phyloP scores from a whole-genome alignment of 2,329 filamentous ascomycete genomes.

The Aspergillus uvarum region DNA sequence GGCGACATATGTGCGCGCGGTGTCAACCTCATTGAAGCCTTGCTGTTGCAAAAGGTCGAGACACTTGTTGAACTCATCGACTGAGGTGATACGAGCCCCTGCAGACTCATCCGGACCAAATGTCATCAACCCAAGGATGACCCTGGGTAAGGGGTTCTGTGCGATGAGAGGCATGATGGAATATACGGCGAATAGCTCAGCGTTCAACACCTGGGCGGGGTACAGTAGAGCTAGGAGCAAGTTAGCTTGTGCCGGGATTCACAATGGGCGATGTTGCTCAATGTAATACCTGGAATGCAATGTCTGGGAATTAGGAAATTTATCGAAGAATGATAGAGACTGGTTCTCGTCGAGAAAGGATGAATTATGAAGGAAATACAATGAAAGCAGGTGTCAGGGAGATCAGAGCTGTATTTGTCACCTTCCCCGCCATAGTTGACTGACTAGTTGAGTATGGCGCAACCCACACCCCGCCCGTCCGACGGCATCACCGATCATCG shows the following conservation, averaged over 20 bases:
- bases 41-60: conserved; percentile 74
- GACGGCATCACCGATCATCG: background rate
- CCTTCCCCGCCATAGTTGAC: background rate
- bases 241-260: background rate
- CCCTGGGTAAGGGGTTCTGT: conserved; percentile 56
- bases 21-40: conserved; percentile 84
- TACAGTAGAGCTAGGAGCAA: background rate
- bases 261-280: background rate
- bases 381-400: background rate
- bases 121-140: conserved; percentile 85
- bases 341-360: background rate
- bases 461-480: background rate
- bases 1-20: conserved; percentile 71
- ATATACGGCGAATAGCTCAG: background rate
- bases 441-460: background rate
- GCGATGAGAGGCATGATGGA: conserved; percentile 38
- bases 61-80: conserved; percentile 68
- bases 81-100: conserved; percentile 70
- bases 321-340: background rate
- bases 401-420: background rate
- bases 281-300: background rate
- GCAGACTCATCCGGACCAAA: conserved; percentile 64
- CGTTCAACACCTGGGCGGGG: background rate
- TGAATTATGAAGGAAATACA: background rate
- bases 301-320: background rate